phyloP scores from a whole-genome alignment of 306 rosid genomes.

The Phaseolus lunatus region DNA sequence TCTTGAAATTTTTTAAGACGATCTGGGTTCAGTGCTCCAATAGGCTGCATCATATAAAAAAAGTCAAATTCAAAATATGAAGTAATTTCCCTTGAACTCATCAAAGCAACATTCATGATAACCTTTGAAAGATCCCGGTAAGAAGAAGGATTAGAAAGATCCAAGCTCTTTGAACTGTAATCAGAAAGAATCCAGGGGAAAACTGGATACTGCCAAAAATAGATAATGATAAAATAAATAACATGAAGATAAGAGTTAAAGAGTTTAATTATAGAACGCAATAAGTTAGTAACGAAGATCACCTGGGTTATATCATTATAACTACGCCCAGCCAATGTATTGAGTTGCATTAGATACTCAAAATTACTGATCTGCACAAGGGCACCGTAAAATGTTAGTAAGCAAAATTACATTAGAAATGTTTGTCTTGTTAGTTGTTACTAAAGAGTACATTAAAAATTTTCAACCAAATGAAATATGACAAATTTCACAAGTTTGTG shows the following conservation, averaged over 20 bases:
- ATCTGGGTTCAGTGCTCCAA: constrained; percentile 85
- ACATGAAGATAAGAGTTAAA: constrained; percentile 41
- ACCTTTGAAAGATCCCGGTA: constrained; percentile 98
- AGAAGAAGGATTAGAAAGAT: constrained; percentile 85
- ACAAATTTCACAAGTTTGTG: not conserved
- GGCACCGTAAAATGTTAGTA: constrained; percentile 36
- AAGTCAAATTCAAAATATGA: constrained; percentile 17
- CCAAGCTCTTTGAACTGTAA: constrained; percentile 83
- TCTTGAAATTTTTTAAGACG: constrained; percentile 88
- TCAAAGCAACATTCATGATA: constrained; percentile 43
- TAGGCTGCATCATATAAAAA: constrained; percentile 67
- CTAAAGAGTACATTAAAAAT: constrained; percentile 14
- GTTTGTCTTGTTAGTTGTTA: not conserved
- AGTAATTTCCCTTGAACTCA: constrained; percentile 27
- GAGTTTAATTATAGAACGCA: constrained; percentile 38
- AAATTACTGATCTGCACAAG: constrained; percentile 96
- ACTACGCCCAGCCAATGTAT: constrained; percentile 98
- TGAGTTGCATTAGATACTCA: constrained; percentile 98
- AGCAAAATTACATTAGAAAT: constrained; percentile 30
- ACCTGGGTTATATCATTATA: constrained; percentile 99
- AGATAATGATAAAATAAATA: constrained; percentile 30
- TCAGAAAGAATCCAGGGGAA: constrained; percentile 99
- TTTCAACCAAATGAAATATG: constrained; percentile 25
- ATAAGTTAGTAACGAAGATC: constrained; percentile 43
- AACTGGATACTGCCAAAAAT: constrained; percentile 86